phyloP scores from a whole-genome alignment of 2,329 filamentous ascomycete genomes.

The Madurella mycetomatis region DNA sequence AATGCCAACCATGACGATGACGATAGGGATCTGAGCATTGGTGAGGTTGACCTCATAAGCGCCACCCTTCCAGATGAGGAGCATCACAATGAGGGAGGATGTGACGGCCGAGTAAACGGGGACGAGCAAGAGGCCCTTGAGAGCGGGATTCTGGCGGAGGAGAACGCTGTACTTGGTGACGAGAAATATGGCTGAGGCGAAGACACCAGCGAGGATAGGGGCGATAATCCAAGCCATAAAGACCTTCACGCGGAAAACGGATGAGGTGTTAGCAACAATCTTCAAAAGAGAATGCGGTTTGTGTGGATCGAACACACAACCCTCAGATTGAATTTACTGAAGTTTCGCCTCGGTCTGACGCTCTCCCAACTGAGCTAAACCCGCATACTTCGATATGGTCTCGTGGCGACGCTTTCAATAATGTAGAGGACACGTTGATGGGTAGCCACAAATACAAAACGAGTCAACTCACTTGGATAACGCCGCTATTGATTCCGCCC shows the following conservation, averaged over 20 bases:
- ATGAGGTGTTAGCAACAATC: neutral
- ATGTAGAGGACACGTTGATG: too few species aligned
- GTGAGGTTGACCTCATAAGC: slow-evolving; percentile 44
- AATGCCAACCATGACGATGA: slow-evolving; percentile 50
- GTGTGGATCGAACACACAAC: too few species aligned
- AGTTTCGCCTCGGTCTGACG: neutral
- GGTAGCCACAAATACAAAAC: neutral
- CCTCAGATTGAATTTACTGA: neutral
- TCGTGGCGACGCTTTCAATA: too few species aligned
- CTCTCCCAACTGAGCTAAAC: neutral
- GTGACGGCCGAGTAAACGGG: slow-evolving; percentile 58
- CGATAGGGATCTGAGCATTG: slow-evolving; percentile 45
- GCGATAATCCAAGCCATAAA: slow-evolving; percentile 60
- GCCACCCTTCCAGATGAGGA: slow-evolving; percentile 56
- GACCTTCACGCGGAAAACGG: slow-evolving; percentile 34
- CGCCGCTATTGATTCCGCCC: slow-evolving; percentile 42
- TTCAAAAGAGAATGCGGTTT: neutral
- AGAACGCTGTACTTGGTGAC: slow-evolving; percentile 55
- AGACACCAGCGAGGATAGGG: slow-evolving; percentile 49
- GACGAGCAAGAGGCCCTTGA: slow-evolving; percentile 48
- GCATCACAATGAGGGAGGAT: slow-evolving; percentile 51
- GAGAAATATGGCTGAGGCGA: slow-evolving; percentile 51
- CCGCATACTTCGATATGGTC: too few species aligned
- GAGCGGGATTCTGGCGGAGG: slow-evolving; percentile 48
- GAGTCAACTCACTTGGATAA: slow-evolving; percentile 35